A percentile compares a stretch with the other conserved stretches of the same genome.
Evolutionary conservation across 2,329 filamentous ascomycete genomes (phyloP).

Genomic region (Hypoxylon sp.): DNA sequence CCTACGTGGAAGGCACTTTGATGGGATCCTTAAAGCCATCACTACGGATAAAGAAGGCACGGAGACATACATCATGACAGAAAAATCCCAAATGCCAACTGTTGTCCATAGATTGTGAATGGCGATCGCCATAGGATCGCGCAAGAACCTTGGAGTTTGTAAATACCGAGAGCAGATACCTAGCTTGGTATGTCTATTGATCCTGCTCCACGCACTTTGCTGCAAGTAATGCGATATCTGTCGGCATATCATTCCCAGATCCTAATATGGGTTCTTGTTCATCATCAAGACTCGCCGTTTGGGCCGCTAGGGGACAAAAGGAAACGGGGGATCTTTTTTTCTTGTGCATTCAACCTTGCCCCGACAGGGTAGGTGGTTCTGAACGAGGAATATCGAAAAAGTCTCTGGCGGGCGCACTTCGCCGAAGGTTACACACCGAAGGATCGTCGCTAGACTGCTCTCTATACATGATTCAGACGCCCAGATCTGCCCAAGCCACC

Average conservation of each 20-base stretch:
- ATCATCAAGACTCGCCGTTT: background rate
- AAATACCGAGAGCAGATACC: constrained; percentile 1
- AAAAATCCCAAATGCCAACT: constrained; percentile 1
- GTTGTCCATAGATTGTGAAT: constrained; percentile 21
- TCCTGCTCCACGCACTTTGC: background rate
- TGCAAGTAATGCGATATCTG: constrained; percentile 30
- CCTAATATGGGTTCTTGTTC: constrained; percentile 2
- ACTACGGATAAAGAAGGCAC: background rate
- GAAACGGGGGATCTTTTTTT: constrained; percentile 16
- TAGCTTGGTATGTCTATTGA: constrained; percentile 18
- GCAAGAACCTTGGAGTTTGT: constrained; percentile 13
- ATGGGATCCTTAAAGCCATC: background rate
- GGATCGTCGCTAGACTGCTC: constrained; percentile 22
- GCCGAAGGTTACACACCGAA: constrained; percentile 28
- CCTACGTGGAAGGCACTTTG: background rate
- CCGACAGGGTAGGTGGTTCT: background rate
- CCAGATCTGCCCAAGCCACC: constrained; percentile 16
- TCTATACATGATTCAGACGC: constrained; percentile 12
- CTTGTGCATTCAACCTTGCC: constrained; percentile 11
- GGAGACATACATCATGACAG: background rate
- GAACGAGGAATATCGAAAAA: constrained; percentile 16
- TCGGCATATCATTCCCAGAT: constrained; percentile 27
- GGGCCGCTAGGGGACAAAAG: constrained; percentile 7
- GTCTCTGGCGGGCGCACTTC: constrained; percentile 16
- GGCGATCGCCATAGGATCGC: constrained; percentile 19